phyloP scores from a whole-genome alignment of 2,329 filamentous ascomycete genomes.

The Cladobotryum protrusum region DNA sequence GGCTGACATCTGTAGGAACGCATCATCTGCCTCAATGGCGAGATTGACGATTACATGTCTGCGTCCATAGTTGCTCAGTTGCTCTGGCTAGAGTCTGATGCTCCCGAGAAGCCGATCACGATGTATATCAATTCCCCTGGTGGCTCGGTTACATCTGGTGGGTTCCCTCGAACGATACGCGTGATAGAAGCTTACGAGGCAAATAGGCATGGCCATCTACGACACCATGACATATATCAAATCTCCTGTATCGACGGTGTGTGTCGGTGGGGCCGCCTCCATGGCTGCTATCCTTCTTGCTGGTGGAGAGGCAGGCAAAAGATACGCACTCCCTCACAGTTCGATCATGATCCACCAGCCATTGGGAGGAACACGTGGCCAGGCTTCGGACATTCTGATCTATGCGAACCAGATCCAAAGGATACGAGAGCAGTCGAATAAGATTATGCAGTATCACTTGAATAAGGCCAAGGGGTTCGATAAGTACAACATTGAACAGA shows the following conservation, averaged over 20 bases:
- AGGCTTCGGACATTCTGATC: slow-evolving; percentile 80
- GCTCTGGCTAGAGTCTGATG: slow-evolving; percentile 95
- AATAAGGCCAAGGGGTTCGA: slow-evolving; percentile 70
- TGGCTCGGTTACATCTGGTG: slow-evolving; percentile 73
- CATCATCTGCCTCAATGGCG: slow-evolving; percentile 87
- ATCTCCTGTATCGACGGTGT: slow-evolving; percentile 88
- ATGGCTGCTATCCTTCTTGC: slow-evolving; percentile 90
- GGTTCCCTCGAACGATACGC: slow-evolving; percentile 11
- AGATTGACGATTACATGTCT: slow-evolving; percentile 83
- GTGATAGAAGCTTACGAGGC: not conserved
- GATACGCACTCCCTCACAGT: slow-evolving; percentile 86
- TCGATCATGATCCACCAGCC: slow-evolving; percentile 98
- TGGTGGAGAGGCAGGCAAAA: slow-evolving; percentile 76
- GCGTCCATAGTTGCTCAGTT: slow-evolving; percentile 95
- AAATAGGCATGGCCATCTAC: slow-evolving; percentile 73
- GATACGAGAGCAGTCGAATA: slow-evolving; percentile 77
- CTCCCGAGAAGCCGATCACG: slow-evolving; percentile 87
- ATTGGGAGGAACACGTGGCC: slow-evolving; percentile 62
- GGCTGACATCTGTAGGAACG: slow-evolving; percentile 57
- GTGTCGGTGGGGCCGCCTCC: slow-evolving; percentile 86
- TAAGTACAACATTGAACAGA: slow-evolving; percentile 71
- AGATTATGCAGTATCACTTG: slow-evolving; percentile 82
- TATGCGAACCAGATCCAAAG: slow-evolving; percentile 95
- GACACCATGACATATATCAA: slow-evolving; percentile 98
- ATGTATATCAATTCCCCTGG: slow-evolving; percentile 98